phyloP scores from a whole-genome alignment of 768 basidiomycete genomes.

The Hypsizygus marmoreus region DNA sequence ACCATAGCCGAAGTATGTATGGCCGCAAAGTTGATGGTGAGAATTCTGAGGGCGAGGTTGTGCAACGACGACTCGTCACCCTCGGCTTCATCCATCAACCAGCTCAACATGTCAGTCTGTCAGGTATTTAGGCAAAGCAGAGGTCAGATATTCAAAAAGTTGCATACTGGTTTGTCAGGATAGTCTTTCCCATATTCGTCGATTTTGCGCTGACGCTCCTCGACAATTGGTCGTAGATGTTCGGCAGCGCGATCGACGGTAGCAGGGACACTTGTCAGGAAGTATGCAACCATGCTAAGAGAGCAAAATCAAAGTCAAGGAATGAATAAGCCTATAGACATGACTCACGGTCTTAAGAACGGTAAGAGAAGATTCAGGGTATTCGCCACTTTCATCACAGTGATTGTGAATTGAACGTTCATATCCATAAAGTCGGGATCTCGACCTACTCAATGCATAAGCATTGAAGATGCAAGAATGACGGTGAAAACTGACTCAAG shows the following conservation, averaged over 20 bases:
- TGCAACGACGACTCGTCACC: constrained; percentile 24
- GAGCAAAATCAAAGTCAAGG: not conserved
- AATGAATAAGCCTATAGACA: not conserved
- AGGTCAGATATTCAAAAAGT: not conserved
- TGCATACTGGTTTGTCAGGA: constrained; percentile 28
- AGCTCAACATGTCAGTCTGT: constrained; percentile 44
- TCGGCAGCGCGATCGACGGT: constrained; percentile 6
- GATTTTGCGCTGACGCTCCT: constrained; percentile 10
- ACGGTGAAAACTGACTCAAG: constrained; percentile 23
- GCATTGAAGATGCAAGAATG: not conserved
- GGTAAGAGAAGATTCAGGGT: constrained; percentile 33
- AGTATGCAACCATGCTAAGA: constrained; percentile 7
- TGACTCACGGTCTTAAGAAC: constrained; percentile 35
- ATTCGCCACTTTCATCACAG: constrained; percentile 25
- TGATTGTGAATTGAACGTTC: constrained; percentile 31
- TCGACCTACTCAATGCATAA: constrained; percentile 20
- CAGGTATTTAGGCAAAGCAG: not conserved
- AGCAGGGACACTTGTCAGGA: constrained; percentile 7
- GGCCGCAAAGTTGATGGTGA: constrained; percentile 40
- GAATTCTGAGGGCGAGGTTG: constrained; percentile 28
- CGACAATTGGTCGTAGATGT: constrained; percentile 16
- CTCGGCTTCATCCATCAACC: constrained; percentile 39
- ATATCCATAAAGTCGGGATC: constrained; percentile 29
- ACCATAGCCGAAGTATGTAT: constrained; percentile 36
- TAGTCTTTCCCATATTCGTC: constrained; percentile 18